Evolutionary conservation across 1,139 yeast species (phyloP).

Genomic region (Yamadazyma taylorii): DNA sequence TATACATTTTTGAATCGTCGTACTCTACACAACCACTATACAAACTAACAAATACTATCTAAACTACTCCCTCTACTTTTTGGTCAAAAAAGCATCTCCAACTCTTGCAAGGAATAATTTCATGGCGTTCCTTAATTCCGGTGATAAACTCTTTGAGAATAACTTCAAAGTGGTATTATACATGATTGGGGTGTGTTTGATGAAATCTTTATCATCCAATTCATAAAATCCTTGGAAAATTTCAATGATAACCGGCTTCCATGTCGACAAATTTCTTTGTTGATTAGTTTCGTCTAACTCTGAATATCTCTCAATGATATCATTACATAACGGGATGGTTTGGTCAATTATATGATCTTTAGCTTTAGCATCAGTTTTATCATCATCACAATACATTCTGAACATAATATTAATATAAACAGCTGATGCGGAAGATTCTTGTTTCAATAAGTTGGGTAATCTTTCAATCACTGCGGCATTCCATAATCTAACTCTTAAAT

Average conservation of each 20-base stretch:
- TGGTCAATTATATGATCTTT: constrained; percentile 48
- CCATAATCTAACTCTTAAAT: constrained; percentile 81
- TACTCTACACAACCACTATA: too few species aligned
- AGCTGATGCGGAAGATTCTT: constrained; percentile 88
- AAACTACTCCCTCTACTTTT: too few species aligned
- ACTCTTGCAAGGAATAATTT: constrained; percentile 66
- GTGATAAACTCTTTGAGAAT: constrained; percentile 66
- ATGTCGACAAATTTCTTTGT: constrained; percentile 75
- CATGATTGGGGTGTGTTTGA: constrained; percentile 58
- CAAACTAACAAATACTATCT: too few species aligned
- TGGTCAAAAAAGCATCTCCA: constrained; percentile 57
- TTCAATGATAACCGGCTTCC: constrained; percentile 92
- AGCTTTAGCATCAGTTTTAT: constrained; percentile 36
- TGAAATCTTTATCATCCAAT: constrained; percentile 75
- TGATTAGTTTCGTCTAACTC: constrained; percentile 73
- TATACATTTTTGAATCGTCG: too few species aligned
- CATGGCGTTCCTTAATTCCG: constrained; percentile 69
- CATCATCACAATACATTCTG: constrained; percentile 73
- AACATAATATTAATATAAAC: constrained; percentile 81
- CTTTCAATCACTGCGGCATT: constrained; percentile 91
- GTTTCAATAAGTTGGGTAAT: constrained; percentile 86
- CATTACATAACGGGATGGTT: constrained; percentile 70
- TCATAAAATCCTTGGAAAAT: constrained; percentile 79
- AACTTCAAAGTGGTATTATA: constrained; percentile 68
- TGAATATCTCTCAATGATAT: constrained; percentile 68